Conservation (phyloP, 1,139 yeast genomes). For the Eremothecium sinecaudum region DNA sequence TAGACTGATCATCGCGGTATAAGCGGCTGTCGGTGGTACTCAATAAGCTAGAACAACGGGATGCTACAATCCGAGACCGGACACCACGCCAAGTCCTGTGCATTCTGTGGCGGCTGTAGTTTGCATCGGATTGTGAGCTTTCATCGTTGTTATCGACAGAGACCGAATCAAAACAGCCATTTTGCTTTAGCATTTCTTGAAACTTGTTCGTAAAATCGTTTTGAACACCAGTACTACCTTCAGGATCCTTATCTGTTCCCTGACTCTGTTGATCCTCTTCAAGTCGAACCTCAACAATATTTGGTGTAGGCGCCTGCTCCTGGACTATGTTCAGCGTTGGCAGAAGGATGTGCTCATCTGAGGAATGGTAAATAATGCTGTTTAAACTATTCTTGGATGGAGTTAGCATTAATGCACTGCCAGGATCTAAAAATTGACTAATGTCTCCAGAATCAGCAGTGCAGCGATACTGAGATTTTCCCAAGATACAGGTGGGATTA, state of each 20-base stretch:
- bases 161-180: background rate
- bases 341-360: too few species aligned
- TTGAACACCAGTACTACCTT: too few species aligned
- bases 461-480: background rate
- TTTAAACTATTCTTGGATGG: too few species aligned
- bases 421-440: slow-evolving; percentile 1
- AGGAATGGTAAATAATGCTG: too few species aligned
- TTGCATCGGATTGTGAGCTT: background rate
- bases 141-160: background rate
- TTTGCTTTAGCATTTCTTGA: slow-evolving; percentile 1
- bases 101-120: background rate
- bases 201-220: too few species aligned
- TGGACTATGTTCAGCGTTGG: too few species aligned
- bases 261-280: too few species aligned
- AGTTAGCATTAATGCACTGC: slow-evolving; percentile 1
- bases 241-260: too few species aligned
- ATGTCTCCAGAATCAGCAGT: slow-evolving; percentile 1
- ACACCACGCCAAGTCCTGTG: slow-evolving; percentile 3
- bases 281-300: too few species aligned
- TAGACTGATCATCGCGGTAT: background rate
- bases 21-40: background rate
- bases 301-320: too few species aligned
- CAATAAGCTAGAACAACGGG: slow-evolving; percentile 1
- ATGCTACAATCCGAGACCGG: slow-evolving; percentile 1
- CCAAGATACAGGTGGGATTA: too few species aligned